Evolutionary conservation across 2,329 filamentous ascomycete genomes (phyloP).

Genomic region (Teratosphaeria pseudoeucalypti): DNA sequence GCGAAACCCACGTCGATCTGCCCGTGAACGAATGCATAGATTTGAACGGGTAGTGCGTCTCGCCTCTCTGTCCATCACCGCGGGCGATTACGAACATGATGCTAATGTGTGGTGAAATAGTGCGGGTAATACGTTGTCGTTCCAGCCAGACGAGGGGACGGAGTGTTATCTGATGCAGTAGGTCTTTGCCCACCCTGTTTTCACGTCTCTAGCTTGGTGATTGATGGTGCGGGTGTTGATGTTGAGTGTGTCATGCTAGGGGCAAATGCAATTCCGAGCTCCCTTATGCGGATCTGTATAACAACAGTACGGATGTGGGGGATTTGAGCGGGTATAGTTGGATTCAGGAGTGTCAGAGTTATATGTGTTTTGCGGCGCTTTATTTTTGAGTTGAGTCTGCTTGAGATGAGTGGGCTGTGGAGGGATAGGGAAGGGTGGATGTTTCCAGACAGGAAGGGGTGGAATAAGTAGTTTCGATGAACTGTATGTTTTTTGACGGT

Average conservation of each 20-base stretch:
- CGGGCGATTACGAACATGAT: too few relatives aligned
- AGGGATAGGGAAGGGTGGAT: background rate
- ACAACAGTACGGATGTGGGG: slow-evolving; percentile 5
- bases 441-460: too few relatives aligned
- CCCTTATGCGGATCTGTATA: slow-evolving; percentile 3
- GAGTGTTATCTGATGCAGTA: slow-evolving; percentile 24
- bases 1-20: slow-evolving; percentile 13
- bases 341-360: slow-evolving; percentile 15
- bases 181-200: slow-evolving; percentile 1
- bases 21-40: slow-evolving; percentile 17
- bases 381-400: background rate
- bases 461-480: background rate
- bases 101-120: background rate
- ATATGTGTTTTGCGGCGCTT: slow-evolving; percentile 17
- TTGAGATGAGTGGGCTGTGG: background rate
- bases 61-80: background rate
- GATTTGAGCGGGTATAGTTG: slow-evolving; percentile 13
- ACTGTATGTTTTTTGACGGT: background rate
- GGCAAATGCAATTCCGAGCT: slow-evolving; percentile 12
- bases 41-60: slow-evolving; percentile 19
- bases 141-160: slow-evolving; percentile 14
- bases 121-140: slow-evolving; percentile 13
- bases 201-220: background rate
- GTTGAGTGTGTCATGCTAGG: background rate
- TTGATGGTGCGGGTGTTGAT: background rate